Evolutionary conservation across 768 basidiomycete species (phyloP), one percentile per base, ranked within the genome.

Genomic region (Amanita inopinata): DNA sequence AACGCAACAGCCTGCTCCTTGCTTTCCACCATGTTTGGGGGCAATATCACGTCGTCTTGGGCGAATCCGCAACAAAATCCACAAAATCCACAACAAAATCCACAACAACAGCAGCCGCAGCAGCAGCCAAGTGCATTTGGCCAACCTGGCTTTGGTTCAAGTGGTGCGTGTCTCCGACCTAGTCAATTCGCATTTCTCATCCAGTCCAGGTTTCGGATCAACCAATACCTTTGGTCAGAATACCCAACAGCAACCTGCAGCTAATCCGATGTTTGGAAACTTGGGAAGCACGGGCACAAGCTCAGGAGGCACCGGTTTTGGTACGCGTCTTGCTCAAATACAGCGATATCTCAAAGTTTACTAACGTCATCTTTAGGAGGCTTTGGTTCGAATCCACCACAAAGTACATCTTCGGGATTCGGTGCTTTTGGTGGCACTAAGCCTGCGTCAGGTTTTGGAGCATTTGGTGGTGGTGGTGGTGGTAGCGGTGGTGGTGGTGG

Each of bases 191-290:
- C 43, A 20, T 55, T 47, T 43, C 40, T 40, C 49, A 45, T 52
- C 43, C 38, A 51, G 46, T 40, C 39, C 11, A 77, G 76, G 69
- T 40, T 79, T 79, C 57, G 73, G 76, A 49, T 63, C 64, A 20
- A 63, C 71, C 40, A 58, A 70, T 39, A 56, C 65, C 41, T 83
- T 83, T 68, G 75, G 78, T 40, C 79, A 81, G 50, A 62, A 58
- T 15, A 17, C 43, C 5, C 80, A 75, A 49, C 81, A 74, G 54
- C 73, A 73, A 51, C 72, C 71, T 1, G 71, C 69, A 49, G 72
- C 77, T 3, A 87, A 87, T 53, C 82, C 85, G 31, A 88, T 88
- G 83, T 89, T 88, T 58, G 85, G 85, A 37, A 75, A 71, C 48
- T 56, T 79, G 34, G 66, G 62, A 18, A 50, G 65, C 11, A 51